These are phyloP conservation scores for Warburgia ugandensis DNA, from an alignment of 164 flowering plant genomes.

Conservation along the genomic window DNA sequence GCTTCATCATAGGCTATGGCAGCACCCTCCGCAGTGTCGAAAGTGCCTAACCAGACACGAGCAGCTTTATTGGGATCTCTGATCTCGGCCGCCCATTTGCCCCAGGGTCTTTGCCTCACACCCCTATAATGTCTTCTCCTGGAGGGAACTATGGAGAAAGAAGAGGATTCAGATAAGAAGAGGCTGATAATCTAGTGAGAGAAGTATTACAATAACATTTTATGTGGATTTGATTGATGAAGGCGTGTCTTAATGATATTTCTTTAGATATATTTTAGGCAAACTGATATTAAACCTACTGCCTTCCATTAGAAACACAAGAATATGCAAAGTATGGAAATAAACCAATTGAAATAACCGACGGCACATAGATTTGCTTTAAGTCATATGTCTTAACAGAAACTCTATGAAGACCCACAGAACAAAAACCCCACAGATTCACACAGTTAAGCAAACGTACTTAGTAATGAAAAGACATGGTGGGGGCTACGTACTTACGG, in stretches of 20 bases:
- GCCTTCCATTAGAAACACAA: too few species aligned
- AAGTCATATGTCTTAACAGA: not conserved
- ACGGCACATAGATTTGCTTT: too few species aligned
- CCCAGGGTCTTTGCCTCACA: constrained; percentile 84
- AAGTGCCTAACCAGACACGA: constrained; percentile 79
- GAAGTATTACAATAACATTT: not conserved
- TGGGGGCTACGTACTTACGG: too few species aligned
- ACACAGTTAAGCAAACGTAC: not conserved
- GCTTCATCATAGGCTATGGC: constrained; percentile 79
- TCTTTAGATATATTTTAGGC: not conserved
- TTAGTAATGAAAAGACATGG: too few species aligned
- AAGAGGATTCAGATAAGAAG: not conserved
- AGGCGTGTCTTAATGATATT: not conserved
- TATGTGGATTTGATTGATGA: not conserved
- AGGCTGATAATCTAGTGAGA: not conserved
- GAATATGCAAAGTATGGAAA: too few species aligned
- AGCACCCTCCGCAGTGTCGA: constrained; percentile 70
- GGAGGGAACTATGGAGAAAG: not conserved
- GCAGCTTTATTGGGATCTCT: constrained; percentile 81
- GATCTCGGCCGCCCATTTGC: constrained; percentile 86
- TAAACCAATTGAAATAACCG: too few species aligned
- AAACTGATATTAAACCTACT: too few species aligned
- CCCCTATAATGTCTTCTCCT: constrained; percentile 71
- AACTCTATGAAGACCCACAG: not conserved
- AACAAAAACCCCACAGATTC: not conserved